Evolutionary conservation across 768 basidiomycete species (phyloP).

Genomic region (Termitomyces eurrhizus): DNA sequence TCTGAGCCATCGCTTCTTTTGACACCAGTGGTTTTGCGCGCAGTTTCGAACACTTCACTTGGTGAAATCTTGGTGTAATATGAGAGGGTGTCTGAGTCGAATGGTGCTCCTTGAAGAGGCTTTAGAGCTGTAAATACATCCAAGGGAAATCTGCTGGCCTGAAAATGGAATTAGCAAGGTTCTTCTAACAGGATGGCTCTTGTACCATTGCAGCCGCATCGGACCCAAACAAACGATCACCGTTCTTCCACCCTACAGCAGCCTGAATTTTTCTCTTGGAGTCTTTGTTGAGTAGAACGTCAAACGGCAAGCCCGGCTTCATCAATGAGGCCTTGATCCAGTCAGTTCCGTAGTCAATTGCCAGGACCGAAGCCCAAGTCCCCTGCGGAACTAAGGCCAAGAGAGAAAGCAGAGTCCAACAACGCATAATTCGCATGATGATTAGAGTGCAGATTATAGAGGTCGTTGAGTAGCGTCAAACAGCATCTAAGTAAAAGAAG

Average conservation of each 20-base stretch:
- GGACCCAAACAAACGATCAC: constrained; percentile 83
- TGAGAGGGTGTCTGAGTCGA: constrained; percentile 50
- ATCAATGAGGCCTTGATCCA: constrained; percentile 96
- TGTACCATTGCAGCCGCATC: constrained; percentile 88
- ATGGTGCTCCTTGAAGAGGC: constrained; percentile 71
- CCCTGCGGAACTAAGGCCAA: constrained; percentile 36
- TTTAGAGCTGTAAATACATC: constrained; percentile 88
- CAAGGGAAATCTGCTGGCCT: constrained; percentile 91
- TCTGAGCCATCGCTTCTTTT: constrained; percentile 57
- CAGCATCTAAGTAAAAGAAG: constrained; percentile 23
- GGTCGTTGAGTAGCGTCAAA: constrained; percentile 18
- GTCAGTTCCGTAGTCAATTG: constrained; percentile 98
- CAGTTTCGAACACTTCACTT: constrained; percentile 47
- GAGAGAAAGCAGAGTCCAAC: constrained; percentile 36
- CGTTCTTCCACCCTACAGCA: constrained; percentile 87
- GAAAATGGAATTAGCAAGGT: constrained; percentile 3
- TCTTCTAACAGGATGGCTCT: constrained; percentile 10
- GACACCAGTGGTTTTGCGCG: constrained; percentile 59
- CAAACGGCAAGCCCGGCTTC: constrained; percentile 92
- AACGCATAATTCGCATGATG: constrained; percentile 35
- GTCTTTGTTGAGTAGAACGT: constrained; percentile 94
- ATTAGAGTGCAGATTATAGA: constrained; percentile 19
- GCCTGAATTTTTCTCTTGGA: constrained; percentile 95
- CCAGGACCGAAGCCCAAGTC: constrained; percentile 75
- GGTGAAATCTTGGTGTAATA: constrained; percentile 57